phyloP scores from a whole-genome alignment of 768 basidiomycete genomes.

The Lentinula guzmanii region DNA sequence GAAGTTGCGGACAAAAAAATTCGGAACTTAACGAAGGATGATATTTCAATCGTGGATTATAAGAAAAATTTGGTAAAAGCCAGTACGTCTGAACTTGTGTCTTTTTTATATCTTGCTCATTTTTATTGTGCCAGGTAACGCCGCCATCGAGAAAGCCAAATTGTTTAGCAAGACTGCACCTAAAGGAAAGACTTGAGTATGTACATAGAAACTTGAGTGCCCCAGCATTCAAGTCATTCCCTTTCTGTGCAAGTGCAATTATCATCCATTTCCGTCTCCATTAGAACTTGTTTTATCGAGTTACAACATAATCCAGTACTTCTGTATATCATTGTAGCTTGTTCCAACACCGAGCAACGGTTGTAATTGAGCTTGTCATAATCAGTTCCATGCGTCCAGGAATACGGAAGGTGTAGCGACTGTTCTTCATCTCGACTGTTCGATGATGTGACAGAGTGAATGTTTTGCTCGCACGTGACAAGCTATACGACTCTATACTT shows the following conservation, averaged over 20 bases:
- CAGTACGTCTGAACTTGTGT: slow-evolving; percentile 34
- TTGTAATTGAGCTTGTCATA: too few relatives aligned
- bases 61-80: slow-evolving; percentile 81
- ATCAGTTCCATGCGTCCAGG: too few relatives aligned
- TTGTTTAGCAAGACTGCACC: slow-evolving; percentile 80
- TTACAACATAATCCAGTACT: too few relatives aligned
- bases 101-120: slow-evolving; percentile 1
- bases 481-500: not conserved
- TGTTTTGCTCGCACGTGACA: not conserved
- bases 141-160: slow-evolving; percentile 89
- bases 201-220: too few relatives aligned
- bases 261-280: too few relatives aligned
- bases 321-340: too few relatives aligned
- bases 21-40: slow-evolving; percentile 83
- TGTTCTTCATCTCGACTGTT: too few relatives aligned
- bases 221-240: not conserved
- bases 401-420: too few relatives aligned
- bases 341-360: too few relatives aligned
- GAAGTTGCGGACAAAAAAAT: slow-evolving; percentile 95
- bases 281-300: too few relatives aligned
- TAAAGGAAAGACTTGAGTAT: slow-evolving; percentile 57
- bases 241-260: too few relatives aligned
- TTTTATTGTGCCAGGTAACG: slow-evolving; percentile 46
- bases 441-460: too few relatives aligned
- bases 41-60: slow-evolving; percentile 90